Evolutionary conservation across 805 yeast species (phyloP).

Genomic region (Candida argentea): DNA sequence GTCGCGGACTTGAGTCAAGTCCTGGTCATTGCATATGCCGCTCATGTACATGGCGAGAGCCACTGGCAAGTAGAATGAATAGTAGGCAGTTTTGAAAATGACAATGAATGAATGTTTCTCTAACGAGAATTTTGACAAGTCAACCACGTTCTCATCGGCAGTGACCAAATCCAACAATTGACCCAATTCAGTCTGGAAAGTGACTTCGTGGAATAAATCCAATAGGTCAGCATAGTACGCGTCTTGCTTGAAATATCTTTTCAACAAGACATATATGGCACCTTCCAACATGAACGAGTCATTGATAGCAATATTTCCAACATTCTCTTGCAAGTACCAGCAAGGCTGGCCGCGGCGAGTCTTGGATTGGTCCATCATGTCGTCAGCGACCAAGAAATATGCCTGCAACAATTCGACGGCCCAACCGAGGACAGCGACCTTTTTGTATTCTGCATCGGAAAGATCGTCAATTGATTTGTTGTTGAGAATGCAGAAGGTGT

Average conservation of each 20-base stretch:
- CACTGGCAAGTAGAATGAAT: slow-evolving; percentile 94
- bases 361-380: slow-evolving; percentile 94
- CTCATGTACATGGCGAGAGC: slow-evolving; percentile 93
- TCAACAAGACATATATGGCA: slow-evolving; percentile 79
- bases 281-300: slow-evolving; percentile 97
- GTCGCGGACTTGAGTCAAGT: slow-evolving; percentile 80
- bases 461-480: slow-evolving; percentile 50
- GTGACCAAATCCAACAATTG: slow-evolving; percentile 92
- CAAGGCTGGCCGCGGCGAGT: slow-evolving; percentile 99
- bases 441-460: slow-evolving; percentile 59
- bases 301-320: slow-evolving; percentile 90
- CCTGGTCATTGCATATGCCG: slow-evolving; percentile 60
- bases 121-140: slow-evolving; percentile 75
- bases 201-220: slow-evolving; percentile 93
- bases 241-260: slow-evolving; percentile 78
- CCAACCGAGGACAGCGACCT: slow-evolving; percentile 91
- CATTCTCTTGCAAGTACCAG: slow-evolving; percentile 79
- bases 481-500: slow-evolving; percentile 77
- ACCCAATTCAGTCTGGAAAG: slow-evolving; percentile 96
- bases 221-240: slow-evolving; percentile 78
- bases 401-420: slow-evolving; percentile 91
- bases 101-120: slow-evolving; percentile 92
- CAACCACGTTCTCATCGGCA: slow-evolving; percentile 94
- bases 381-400: slow-evolving; percentile 94
- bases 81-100: slow-evolving; percentile 93